Percentiles rank a stretch among this genome's conserved stretches.
phyloP scores from a whole-genome alignment of 495 filamentous ascomycete genomes.

The Aspergillus bridgeri region DNA sequence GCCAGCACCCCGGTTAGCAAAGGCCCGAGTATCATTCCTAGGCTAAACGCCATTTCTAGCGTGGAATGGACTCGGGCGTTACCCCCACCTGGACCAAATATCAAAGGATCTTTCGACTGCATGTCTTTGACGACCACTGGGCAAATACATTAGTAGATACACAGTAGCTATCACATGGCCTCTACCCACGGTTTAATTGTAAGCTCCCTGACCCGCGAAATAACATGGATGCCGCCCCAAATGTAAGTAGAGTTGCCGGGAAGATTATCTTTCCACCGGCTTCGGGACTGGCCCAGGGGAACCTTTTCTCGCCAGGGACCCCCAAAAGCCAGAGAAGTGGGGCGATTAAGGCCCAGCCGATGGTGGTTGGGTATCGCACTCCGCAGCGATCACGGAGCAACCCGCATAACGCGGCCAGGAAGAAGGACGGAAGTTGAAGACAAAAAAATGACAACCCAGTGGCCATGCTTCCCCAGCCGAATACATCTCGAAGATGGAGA shows the following conservation, averaged over 20 bases:
- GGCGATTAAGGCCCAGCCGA: constrained; percentile 13
- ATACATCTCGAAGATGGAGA: constrained; percentile 17
- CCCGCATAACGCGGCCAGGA: constrained; percentile 15
- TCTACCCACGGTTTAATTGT: neutral
- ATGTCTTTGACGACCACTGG: constrained; percentile 16
- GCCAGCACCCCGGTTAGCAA: constrained; percentile 23
- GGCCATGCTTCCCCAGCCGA: constrained; percentile 20
- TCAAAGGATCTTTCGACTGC: constrained; percentile 10
- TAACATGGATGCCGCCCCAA: constrained; percentile 21
- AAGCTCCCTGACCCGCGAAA: constrained; percentile 22
- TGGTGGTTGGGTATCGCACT: constrained; percentile 10
- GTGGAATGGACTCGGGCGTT: constrained; percentile 26
- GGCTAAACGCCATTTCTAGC: constrained; percentile 21
- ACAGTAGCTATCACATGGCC: too few species aligned
- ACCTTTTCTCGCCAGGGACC: constrained; percentile 6
- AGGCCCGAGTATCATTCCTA: constrained; percentile 27
- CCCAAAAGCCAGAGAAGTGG: constrained; percentile 14
- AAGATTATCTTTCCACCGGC: constrained; percentile 23
- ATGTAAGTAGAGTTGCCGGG: constrained; percentile 12
- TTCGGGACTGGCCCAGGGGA: constrained; percentile 4
- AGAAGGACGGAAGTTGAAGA: constrained; percentile 15
- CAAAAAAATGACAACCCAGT: constrained; percentile 22
- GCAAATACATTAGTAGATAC: neutral
- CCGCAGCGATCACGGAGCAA: constrained; percentile 23
- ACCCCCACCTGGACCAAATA: constrained; percentile 22